A percentile compares a stretch with the other conserved stretches of the same genome.
These are phyloP conservation scores for Coemansia sp. DNA, from an alignment of 192 early-diverging fungal species.

Conservation along the genomic window DNA sequence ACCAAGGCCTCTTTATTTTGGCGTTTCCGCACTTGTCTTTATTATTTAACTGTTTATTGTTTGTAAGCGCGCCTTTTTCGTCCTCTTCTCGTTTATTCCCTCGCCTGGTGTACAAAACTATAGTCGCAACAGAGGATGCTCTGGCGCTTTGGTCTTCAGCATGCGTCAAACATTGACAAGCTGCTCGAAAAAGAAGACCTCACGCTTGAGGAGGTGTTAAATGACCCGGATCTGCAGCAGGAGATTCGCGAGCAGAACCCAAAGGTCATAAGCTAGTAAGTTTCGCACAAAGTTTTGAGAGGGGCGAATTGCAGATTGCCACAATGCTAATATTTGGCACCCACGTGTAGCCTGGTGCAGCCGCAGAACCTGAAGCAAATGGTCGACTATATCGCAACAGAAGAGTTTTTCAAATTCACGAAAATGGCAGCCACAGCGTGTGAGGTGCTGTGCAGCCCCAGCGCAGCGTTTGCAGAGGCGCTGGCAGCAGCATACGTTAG, in stretches of 20 bases:
- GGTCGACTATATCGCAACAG: constrained; percentile 78
- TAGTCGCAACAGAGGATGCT: constrained; percentile 60
- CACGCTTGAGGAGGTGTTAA: constrained; percentile 86
- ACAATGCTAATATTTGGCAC: too few species aligned
- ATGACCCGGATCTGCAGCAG: constrained; percentile 91
- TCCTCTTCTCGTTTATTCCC: constrained; percentile 5
- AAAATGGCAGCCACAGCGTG: constrained; percentile 47
- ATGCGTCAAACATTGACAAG: constrained; percentile 87
- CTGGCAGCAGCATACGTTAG: constrained; percentile 29
- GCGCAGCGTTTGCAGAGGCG: constrained; percentile 40
- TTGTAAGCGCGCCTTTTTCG: constrained; percentile 3
- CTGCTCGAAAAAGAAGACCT: constrained; percentile 89
- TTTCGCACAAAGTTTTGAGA: background rate
- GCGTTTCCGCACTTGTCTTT: background rate
- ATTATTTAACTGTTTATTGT: constrained; percentile 6
- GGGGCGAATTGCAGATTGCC: background rate
- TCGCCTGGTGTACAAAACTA: constrained; percentile 2
- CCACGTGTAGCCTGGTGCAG: constrained; percentile 57
- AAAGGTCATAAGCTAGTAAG: constrained; percentile 78
- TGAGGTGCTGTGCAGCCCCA: constrained; percentile 55
- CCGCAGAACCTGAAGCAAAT: constrained; percentile 74
- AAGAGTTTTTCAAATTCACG: constrained; percentile 74
- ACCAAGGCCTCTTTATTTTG: constrained; percentile 4
- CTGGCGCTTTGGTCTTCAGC: constrained; percentile 93
- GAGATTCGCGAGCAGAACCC: constrained; percentile 92